Evolutionary conservation across 257 asterid genomes (phyloP).

Genomic region (Capsicum chinense): DNA sequence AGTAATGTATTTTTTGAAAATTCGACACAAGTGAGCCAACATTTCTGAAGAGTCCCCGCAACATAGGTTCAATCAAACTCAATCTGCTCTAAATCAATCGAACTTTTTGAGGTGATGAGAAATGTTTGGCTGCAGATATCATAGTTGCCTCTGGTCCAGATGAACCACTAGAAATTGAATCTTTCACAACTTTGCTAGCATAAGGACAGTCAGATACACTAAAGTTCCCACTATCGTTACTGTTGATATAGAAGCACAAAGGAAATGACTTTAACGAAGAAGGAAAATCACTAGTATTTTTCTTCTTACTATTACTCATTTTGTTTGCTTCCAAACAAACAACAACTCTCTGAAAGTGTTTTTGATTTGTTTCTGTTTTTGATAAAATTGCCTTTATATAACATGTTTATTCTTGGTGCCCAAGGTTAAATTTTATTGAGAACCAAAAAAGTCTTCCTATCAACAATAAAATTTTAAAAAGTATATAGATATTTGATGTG

Average conservation of each 20-base stretch:
- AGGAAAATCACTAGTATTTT: background rate
- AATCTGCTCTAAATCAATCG: background rate
- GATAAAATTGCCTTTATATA: background rate
- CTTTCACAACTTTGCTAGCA: constrained; percentile 1
- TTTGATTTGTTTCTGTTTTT: background rate
- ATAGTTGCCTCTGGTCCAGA: constrained; percentile 15
- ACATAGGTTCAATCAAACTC: too few species aligned
- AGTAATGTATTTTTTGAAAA: too few species aligned
- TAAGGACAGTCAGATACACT: too few species aligned
- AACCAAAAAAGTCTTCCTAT: background rate
- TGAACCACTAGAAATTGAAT: constrained; percentile 1
- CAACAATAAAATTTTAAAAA: background rate
- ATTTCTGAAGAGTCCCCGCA: too few species aligned
- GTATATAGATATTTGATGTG: background rate
- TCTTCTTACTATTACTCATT: constrained; percentile 15
- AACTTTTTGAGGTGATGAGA: constrained; percentile 13
- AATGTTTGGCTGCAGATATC: constrained; percentile 25
- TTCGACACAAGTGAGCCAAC: too few species aligned
- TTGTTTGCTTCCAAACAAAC: background rate
- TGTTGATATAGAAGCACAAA: background rate
- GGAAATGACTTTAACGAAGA: background rate
- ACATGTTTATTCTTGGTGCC: background rate
- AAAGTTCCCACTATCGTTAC: background rate
- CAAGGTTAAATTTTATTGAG: background rate
- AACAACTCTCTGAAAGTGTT: background rate